phyloP scores from a whole-genome alignment of 306 rosid species.

The Inga laurina region DNA sequence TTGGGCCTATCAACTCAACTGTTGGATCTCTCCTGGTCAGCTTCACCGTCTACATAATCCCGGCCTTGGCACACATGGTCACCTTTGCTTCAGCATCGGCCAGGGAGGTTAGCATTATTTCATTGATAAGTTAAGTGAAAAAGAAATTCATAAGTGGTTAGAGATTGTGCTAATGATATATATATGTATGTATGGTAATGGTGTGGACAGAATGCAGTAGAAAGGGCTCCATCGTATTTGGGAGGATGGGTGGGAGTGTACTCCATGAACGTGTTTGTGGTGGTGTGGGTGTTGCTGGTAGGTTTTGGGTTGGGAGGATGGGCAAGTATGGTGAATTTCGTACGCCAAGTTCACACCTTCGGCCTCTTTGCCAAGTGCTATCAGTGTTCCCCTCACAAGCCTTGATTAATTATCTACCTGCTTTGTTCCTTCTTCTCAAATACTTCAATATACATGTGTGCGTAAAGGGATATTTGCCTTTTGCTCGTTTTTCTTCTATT shows the following conservation, averaged over 20 bases:
- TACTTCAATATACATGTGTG: constrained; percentile 55
- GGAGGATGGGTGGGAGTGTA: not conserved
- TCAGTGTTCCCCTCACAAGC: not conserved
- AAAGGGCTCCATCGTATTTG: not conserved
- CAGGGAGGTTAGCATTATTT: not conserved
- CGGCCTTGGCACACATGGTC: constrained; percentile 25
- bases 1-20: constrained; percentile 94
- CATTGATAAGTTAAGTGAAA: constrained; percentile 15
- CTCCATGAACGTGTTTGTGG: not conserved
- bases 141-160: not conserved
- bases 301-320: not conserved
- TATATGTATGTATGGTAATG: not conserved
- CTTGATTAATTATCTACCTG: not conserved
- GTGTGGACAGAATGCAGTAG: not conserved
- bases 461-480: constrained; percentile 73
- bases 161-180: not conserved
- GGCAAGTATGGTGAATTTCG: not conserved
- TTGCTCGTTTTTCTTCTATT: constrained; percentile 25
- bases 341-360: not conserved
- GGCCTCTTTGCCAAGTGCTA: not conserved
- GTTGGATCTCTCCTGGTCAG: constrained; percentile 98
- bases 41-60: constrained; percentile 98
- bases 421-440: not conserved
- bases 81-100: not conserved
- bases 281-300: not conserved